phyloP scores from a whole-genome alignment of 108 stramenopile species.

The Nitzschia inconspicua region DNA sequence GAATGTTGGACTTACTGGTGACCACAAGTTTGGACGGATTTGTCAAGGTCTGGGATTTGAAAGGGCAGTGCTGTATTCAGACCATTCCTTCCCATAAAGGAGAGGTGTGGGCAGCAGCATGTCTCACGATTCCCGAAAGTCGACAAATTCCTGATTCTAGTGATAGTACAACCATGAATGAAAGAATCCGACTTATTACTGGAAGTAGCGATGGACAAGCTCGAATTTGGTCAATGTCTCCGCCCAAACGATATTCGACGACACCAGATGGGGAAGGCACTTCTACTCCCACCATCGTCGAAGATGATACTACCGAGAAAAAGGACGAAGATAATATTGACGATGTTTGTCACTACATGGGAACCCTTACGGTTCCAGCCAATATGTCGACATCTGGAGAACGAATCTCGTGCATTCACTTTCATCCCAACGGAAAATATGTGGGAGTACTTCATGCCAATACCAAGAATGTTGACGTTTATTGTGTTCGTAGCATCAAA shows the following conservation, averaged over 20 bases:
- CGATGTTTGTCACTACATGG: conserved; percentile 72
- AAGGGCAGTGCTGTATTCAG: conserved; percentile 93
- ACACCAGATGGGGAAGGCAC: not conserved
- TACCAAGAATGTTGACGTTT: conserved; percentile 79
- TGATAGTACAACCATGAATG: conserved; percentile 12
- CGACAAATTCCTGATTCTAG: conserved; percentile 2
- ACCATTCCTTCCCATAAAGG: conserved; percentile 92
- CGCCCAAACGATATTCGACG: conserved; percentile 6
- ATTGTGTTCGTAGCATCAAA: conserved; percentile 54
- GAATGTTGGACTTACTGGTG: conserved; percentile 59
- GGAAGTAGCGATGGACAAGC: conserved; percentile 89
- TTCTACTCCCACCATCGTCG: not conserved
- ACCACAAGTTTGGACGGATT: conserved; percentile 92
- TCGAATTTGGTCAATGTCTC: conserved; percentile 63
- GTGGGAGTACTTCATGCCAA: conserved; percentile 71
- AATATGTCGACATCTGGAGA: conserved; percentile 60
- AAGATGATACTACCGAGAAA: conserved; percentile 15
- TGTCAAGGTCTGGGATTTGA: conserved; percentile 98
- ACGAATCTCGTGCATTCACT: conserved; percentile 62
- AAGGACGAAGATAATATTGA: conserved; percentile 27
- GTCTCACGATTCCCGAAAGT: conserved; percentile 22
- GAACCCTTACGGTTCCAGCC: conserved; percentile 59
- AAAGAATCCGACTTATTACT: conserved; percentile 73
- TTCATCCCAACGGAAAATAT: conserved; percentile 70
- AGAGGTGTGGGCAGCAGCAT: conserved; percentile 68